These are phyloP conservation scores for Penicillium corylophilum DNA, from an alignment of 2,329 filamentous ascomycete genomes.

Conservation along the genomic window DNA sequence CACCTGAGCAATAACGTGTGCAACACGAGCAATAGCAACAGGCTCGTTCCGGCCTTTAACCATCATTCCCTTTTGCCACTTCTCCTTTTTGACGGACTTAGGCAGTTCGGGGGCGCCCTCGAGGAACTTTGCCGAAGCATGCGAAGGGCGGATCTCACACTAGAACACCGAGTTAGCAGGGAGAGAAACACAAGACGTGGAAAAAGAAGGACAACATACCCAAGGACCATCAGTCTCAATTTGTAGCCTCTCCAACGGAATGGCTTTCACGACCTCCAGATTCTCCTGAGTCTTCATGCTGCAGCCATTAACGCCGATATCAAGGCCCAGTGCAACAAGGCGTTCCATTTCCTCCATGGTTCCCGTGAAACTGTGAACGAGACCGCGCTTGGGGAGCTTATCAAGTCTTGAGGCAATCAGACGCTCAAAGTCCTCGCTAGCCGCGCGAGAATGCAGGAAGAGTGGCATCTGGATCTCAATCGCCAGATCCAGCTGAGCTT, in stretches of 20 bases:
- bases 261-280: constrained; percentile 74
- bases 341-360: constrained; percentile 79
- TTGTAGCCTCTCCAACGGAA: constrained; percentile 79
- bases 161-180: constrained; percentile 17
- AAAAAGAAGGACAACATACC: constrained; percentile 35
- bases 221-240: constrained; percentile 97
- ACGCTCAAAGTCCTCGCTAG: constrained; percentile 77
- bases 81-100: constrained; percentile 92
- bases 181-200: background rate
- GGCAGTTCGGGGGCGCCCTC: constrained; percentile 69
- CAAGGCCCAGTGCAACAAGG: constrained; percentile 75
- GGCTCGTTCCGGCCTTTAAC: constrained; percentile 95
- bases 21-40: constrained; percentile 80
- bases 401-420: constrained; percentile 65
- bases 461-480: constrained; percentile 76
- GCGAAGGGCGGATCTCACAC: constrained; percentile 89
- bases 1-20: constrained; percentile 81
- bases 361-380: constrained; percentile 95
- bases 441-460: constrained; percentile 88
- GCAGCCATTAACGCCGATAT: constrained; percentile 95
- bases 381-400: constrained; percentile 68
- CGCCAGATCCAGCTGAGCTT: constrained; percentile 75
- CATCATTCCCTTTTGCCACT: constrained; percentile 82
- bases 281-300: constrained; percentile 94
- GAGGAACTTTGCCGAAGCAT: constrained; percentile 77